Conservation (phyloP, 106 monocot species). For the Phalaenopsis equestris region DNA sequence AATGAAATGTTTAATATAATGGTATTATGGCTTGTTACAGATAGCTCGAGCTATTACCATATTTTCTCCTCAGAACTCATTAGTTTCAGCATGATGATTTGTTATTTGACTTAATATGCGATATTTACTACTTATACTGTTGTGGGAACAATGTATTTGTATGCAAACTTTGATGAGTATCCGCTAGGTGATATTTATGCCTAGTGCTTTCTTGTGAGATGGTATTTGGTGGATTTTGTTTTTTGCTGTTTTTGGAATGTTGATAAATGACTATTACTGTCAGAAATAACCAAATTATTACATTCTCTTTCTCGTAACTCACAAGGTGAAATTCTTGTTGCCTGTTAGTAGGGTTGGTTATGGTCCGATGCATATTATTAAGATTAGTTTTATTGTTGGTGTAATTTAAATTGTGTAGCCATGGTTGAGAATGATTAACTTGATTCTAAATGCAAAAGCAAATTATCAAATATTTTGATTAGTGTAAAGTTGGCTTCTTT, state of each 20-base stretch:
- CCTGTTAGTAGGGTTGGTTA: not conserved
- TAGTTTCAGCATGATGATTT: not conserved
- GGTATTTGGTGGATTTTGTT: not conserved
- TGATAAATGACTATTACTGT: not conserved
- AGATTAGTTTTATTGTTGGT: no score
- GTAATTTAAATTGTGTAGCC: no score
- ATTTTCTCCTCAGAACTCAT: not conserved
- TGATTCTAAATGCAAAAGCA: no score
- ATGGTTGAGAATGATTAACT: no score
- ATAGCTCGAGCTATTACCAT: not conserved
- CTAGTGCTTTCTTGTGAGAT: not conserved
- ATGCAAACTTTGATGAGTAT: conserved; percentile 2
- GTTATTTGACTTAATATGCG: not conserved
- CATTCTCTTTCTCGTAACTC: no score
- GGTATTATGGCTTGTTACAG: not conserved
- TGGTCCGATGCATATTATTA: no score
- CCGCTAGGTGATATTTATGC: not conserved
- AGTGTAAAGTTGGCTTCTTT: no score
- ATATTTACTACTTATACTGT: not conserved
- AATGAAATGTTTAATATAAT: not conserved
- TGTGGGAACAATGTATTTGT: not conserved
- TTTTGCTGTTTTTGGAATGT: not conserved
- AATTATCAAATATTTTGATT: no score
- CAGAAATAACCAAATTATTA: no score
- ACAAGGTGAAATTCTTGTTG: not conserved